Conservation (phyloP, 257 asterid genomes). For the Forsythia suspensa region DNA sequence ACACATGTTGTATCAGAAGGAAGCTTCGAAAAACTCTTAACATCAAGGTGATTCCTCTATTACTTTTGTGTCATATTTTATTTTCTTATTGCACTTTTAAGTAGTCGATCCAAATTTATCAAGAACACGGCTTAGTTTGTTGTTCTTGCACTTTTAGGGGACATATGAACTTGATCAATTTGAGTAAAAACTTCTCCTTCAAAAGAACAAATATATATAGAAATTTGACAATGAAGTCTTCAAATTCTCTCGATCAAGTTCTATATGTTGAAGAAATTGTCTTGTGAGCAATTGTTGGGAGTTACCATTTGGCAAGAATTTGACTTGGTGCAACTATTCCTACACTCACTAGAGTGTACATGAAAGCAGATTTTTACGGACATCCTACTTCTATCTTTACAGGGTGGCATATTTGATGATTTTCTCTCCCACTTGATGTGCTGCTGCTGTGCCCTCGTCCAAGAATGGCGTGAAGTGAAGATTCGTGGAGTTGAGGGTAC, state of each 20-base stretch:
- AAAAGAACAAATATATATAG: not conserved
- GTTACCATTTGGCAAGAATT: not conserved
- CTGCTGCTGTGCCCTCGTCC: constrained; percentile 95
- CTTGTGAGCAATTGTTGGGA: not conserved
- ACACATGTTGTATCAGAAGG: constrained; percentile 83
- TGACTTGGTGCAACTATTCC: not conserved
- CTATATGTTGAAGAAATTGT: not conserved
- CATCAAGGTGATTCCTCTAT: constrained; percentile 50
- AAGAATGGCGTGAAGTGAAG: constrained; percentile 85
- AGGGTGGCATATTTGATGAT: constrained; percentile 87
- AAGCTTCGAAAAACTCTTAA: constrained; percentile 69
- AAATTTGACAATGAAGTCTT: not conserved
- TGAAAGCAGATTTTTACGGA: not conserved
- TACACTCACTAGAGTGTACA: not conserved
- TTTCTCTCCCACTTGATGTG: constrained; percentile 90
- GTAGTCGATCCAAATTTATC: not conserved
- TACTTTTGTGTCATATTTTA: not conserved
- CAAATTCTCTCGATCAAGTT: not conserved
- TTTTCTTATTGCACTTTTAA: not conserved
- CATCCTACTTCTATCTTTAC: constrained; percentile 15
- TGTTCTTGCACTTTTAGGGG: not conserved
- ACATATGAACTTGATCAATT: not conserved
- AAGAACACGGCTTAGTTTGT: not conserved
- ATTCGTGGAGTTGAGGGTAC: constrained; percentile 63
- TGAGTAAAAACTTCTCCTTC: not conserved